Conservation (phyloP, 257 asterid species). For the Lantana camara region DNA sequence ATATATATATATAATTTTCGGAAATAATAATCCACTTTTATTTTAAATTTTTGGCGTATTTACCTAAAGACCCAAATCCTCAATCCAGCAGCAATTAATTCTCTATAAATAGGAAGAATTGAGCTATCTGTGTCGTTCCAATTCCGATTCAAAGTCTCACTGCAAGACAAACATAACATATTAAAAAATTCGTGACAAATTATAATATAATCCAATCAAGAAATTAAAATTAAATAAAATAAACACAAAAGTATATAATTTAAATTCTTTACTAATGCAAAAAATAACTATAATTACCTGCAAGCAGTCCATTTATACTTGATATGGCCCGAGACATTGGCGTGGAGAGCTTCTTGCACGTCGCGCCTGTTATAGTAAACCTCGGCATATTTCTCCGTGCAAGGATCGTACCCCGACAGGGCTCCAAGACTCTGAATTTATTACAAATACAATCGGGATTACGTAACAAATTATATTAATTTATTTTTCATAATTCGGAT, state of each 20-base stretch:
- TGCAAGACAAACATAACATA: constrained; percentile 22
- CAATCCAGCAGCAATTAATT: constrained; percentile 76
- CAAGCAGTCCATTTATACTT: constrained; percentile 97
- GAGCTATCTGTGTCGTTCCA: constrained; percentile 94
- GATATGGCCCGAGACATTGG: constrained; percentile 64
- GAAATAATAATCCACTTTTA: not conserved
- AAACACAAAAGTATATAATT: not conserved
- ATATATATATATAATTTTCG: too few relatives aligned
- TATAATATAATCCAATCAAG: not conserved
- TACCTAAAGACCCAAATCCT: constrained; percentile 98
- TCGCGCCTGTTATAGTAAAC: constrained; percentile 80
- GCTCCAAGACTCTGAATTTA: constrained; percentile 33
- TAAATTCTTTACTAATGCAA: too few relatives aligned
- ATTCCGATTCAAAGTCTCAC: constrained; percentile 84
- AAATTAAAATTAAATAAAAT: not conserved
- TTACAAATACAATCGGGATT: too few relatives aligned
- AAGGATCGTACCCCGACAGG: constrained; percentile 86
- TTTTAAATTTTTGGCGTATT: not conserved
- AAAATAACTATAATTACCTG: constrained; percentile 53
- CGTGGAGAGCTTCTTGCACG: constrained; percentile 91
- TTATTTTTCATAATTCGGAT: too few relatives aligned
- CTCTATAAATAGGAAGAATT: constrained; percentile 75
- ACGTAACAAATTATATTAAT: not conserved
- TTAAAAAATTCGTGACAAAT: not conserved
- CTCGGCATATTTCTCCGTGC: constrained; percentile 89